Evolutionary conservation across 2,329 filamentous ascomycete genomes (phyloP).

Genomic region (Achaetomium macrosporum): DNA sequence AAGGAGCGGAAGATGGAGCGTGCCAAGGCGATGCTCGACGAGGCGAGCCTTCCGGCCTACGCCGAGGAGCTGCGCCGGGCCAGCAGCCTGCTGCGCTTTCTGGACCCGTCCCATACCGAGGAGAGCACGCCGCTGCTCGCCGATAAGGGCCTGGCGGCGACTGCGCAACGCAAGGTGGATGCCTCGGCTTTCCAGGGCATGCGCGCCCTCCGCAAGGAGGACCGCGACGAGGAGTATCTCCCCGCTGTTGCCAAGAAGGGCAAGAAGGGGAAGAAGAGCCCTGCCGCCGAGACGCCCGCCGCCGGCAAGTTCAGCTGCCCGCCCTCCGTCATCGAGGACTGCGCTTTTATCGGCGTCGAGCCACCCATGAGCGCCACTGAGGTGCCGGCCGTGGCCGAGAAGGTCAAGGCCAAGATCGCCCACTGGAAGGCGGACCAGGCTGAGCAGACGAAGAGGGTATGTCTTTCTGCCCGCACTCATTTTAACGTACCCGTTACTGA

Average conservation of each 20-base stretch:
- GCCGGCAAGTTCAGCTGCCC: slow-evolving; percentile 71
- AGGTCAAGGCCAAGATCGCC: slow-evolving; percentile 85
- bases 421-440: slow-evolving; percentile 90
- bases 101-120: slow-evolving; percentile 67
- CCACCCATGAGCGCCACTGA: slow-evolving; percentile 83
- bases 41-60: slow-evolving; percentile 82
- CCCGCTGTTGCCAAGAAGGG: slow-evolving; percentile 74
- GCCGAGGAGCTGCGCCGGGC: slow-evolving; percentile 87
- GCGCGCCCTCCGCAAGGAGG: slow-evolving; percentile 77
- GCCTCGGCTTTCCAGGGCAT: slow-evolving; percentile 79
- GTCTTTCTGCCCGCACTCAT: slow-evolving; percentile 28
- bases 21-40: slow-evolving; percentile 69
- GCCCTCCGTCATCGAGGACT: slow-evolving; percentile 86
- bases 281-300: slow-evolving; percentile 38
- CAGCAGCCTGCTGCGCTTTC: slow-evolving; percentile 82
- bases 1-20: slow-evolving; percentile 70
- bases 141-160: slow-evolving; percentile 69
- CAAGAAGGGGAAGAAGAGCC: slow-evolving; percentile 76
- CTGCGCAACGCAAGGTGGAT: slow-evolving; percentile 77
- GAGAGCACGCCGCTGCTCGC: slow-evolving; percentile 62
- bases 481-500: slow-evolving; percentile 4
- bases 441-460: slow-evolving; percentile 82
- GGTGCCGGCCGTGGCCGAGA: slow-evolving; percentile 72
- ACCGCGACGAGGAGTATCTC: slow-evolving; percentile 81
- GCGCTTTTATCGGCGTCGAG: slow-evolving; percentile 75